Evolutionary conservation across 1,284 basidiomycete species (phyloP).

Genomic region (Butyriboletus appendiculatus): DNA sequence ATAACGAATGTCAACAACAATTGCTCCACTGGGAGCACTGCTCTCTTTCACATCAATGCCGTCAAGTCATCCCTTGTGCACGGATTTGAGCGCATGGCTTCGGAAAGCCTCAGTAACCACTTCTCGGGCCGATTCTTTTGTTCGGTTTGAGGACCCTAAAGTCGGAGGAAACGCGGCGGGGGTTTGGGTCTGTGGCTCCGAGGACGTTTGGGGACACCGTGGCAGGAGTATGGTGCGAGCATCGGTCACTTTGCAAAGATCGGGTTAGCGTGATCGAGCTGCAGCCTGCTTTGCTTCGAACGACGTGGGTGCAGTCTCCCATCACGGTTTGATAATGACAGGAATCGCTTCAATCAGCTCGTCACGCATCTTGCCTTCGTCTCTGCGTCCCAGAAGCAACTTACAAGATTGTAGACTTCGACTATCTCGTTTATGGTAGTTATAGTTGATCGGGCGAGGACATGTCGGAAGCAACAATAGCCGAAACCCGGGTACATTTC

Average conservation of each 20-base stretch:
- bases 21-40: slow-evolving; percentile 64
- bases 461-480: no score
- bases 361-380: slow-evolving; percentile 79
- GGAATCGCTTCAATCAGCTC: slow-evolving; percentile 45
- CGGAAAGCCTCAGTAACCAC: slow-evolving; percentile 70
- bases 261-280: slow-evolving; percentile 82
- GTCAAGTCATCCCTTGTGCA: slow-evolving; percentile 75
- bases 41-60: slow-evolving; percentile 66
- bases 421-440: no score
- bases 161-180: slow-evolving; percentile 60
- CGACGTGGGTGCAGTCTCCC: slow-evolving; percentile 48
- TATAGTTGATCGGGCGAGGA: no score
- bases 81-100: slow-evolving; percentile 86
- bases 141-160: slow-evolving; percentile 47
- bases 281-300: slow-evolving; percentile 88
- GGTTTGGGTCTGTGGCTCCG: slow-evolving; percentile 70
- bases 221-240: slow-evolving; percentile 73
- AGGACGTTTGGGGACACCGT: slow-evolving; percentile 79
- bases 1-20: slow-evolving; percentile 82
- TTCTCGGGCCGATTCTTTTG: slow-evolving; percentile 58
- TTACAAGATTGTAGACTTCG: slow-evolving; percentile 58
- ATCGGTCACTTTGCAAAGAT: slow-evolving; percentile 76
- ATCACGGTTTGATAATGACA: background rate
- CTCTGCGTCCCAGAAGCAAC: slow-evolving; percentile 53
- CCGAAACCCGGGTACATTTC: no score